Base-by-base conservation (phyloP, 1,139 yeast species). In the Lizanozyma gosingica region DNA sequence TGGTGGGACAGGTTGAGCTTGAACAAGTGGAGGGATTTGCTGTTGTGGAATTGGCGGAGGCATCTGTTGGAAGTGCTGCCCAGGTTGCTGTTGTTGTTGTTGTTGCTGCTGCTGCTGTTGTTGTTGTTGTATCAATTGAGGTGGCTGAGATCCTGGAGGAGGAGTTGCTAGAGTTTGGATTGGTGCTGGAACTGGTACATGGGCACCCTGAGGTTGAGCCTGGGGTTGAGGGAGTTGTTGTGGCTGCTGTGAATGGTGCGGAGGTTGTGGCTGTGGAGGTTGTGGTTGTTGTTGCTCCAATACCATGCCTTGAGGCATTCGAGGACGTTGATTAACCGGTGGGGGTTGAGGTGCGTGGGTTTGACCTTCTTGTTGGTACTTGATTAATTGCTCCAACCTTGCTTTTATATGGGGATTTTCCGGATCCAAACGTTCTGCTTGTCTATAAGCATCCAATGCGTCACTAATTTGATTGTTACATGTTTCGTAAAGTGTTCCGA, bases 351-450 rank as follows among this genome's bases (percentile, higher is more conserved):
- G 80, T 36, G 77, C 73, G 46, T 72, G 76, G 35, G 76, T 71
- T 45, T 82, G 83, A 38, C 87, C 86, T 47, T 81, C 87, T 52
- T 80, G 82, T 62, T 82, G 87, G 55, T 78, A 78, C 52, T 80
- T 80, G 40, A 80, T 78, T 56, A 92, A 71, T 53, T 88, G 94
- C 51, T 88, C 94, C 53, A 92, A 73, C 51, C 98, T 77, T 39
- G 92, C 90, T 63, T 87, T 88, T 54, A 92, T 92, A 61, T 90
- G 97, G 39, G 94, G 88, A 58, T 92, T 90, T 45, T 80, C 83
- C 32, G 98, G 97, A 59, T 92, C 97, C 51, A 92, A 77, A 44
- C 95, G 79, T 41, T 94, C 95, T 4, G 98, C 98, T 50, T 94
- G 94, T 55, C 87, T 83, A 60, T 92, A 92, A 6, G 98, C 98